Evolutionary conservation across 208 protist species (phyloP), one percentile per base, ranked within the genome.

Genomic region (Histomonas meleagridis): DNA sequence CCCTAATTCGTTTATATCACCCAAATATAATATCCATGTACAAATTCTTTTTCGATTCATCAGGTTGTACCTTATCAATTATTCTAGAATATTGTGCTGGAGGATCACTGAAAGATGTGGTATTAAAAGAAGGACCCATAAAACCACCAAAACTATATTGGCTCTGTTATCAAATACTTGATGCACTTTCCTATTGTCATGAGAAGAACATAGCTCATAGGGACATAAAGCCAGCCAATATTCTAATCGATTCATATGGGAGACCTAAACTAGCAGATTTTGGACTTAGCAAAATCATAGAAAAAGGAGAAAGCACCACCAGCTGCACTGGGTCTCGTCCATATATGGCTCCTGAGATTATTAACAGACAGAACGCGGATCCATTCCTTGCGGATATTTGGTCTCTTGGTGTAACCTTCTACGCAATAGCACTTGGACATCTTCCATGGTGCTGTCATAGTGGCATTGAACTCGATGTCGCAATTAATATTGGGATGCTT

Each of bases 1-100:
- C 70, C 21, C 49, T 79, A 79, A 79, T 35, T 28, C 0, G 49
- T n/a, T 40, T 79, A 16, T 32, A 79, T 79, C 70, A 79, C 49
- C 70, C 70, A 28, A 79, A 79, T 49, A 49, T 79, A n/a, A 79
- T 79, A n/a, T 40, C 26, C 18, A 79, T 79, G 21, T 79, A 79
- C 40, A 40, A 79, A 49, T 7, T 49, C n/a, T 79, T 79, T 43
- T 16, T 49, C 46, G 70, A 79, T 49, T 0, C 3, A 0, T 7
- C 14, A 26, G n/a, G n/a, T n/a, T n/a, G n/a, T n/a, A 32, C n/a
- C 5, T 46, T 51, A 18, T 79, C 49, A 18, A 49, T 79, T n/a
- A 49, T 79, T 43, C 40, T 79, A 10, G 70, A 79, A 79, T 79
- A 79, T 79, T 79, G 70, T 43, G 16, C 70, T 0, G 70, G 70